Base-by-base conservation (phyloP, 2,329 filamentous ascomycete genomes). In the Fusarium nodosum region DNA sequence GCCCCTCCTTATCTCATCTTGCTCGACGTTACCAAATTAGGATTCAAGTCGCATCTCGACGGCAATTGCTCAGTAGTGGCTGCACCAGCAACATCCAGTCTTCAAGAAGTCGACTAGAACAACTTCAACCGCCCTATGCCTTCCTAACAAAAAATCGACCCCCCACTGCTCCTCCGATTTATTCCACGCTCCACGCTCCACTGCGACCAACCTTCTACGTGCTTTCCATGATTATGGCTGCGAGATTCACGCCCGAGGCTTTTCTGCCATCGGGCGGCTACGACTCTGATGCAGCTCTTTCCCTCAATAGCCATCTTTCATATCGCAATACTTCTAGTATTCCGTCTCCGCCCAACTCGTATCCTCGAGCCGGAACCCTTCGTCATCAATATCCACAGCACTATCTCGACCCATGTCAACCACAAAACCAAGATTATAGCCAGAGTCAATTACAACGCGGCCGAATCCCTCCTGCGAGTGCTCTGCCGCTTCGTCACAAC, bases 211-310 rank as follows among this genome's bases (percentile, higher is more conserved):
- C 44, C 53, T 71, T 45, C 22, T 31, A 56, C 69, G 51, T 38
- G 38, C 42, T 63, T 59, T 64, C 54, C 65, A 64, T 60, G 64
- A 72, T 66, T 56, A 74, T 74, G 73, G 61, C 73, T 50, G 59
- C 70, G 51, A 72, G 70, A 41, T 54, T 76, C 45, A 71, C 68
- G 28, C 64, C 74, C 48, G 72, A 75, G 52, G 71, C 74, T 47
- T 76, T 76, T 65, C 57, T 76, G 66, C 74, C 74, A 44, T 71
- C 74, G 45, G 74, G 74, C 60, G 71, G 66, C 47, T 71, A 75
- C 60, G 71, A 76, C 42, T 47, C 61, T 48, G 71, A 74, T 51
- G 46, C 58, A 57, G 46, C 61, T 53, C 61, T 68, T 47, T 57
- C 71, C 55, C 48, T 74, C 48, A 68, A 64, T 34, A 61, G 63